Percentiles rank a stretch among this genome's conserved stretches.
Evolutionary conservation across 2,329 filamentous ascomycete genomes (phyloP).

Genomic region (Dactylella cylindrospora): DNA sequence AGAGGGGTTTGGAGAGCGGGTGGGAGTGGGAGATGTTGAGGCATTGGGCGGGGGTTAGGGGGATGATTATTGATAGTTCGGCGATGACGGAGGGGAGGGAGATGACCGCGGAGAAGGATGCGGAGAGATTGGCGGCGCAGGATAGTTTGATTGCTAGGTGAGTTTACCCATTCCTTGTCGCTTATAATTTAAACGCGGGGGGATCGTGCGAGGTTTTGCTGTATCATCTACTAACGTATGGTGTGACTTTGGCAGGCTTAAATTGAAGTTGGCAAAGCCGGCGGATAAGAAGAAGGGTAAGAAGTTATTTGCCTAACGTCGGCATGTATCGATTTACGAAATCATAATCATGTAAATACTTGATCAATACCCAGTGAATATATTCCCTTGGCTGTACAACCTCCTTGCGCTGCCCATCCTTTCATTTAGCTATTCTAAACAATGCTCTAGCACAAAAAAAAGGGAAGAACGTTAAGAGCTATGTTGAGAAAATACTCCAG

Average conservation of each 20-base stretch:
- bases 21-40: constrained; percentile 83
- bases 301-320: too few relatives aligned
- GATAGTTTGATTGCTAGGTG: constrained; percentile 30
- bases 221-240: background rate
- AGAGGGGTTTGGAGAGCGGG: constrained; percentile 86
- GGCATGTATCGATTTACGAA: too few relatives aligned
- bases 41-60: constrained; percentile 77
- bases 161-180: constrained; percentile 1
- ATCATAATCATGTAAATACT: too few relatives aligned
- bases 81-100: constrained; percentile 94
- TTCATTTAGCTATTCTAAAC: too few relatives aligned
- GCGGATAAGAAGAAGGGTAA: constrained; percentile 14
- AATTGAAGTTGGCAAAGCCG: constrained; percentile 31
- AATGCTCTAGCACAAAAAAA: too few relatives aligned
- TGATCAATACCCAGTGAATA: too few relatives aligned
- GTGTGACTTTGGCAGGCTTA: constrained; percentile 7
- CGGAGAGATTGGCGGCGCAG: constrained; percentile 33
- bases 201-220: too few relatives aligned
- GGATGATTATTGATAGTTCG: constrained; percentile 86
- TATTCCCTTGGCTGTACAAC: too few relatives aligned
- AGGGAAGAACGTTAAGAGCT: too few relatives aligned
- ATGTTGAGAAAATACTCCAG: too few relatives aligned
- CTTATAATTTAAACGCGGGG: background rate
- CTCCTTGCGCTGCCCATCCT: too few relatives aligned
- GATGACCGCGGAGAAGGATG: constrained; percentile 43